phyloP scores from a whole-genome alignment of 257 asterid genomes.

The Scutellaria baicalensis region DNA sequence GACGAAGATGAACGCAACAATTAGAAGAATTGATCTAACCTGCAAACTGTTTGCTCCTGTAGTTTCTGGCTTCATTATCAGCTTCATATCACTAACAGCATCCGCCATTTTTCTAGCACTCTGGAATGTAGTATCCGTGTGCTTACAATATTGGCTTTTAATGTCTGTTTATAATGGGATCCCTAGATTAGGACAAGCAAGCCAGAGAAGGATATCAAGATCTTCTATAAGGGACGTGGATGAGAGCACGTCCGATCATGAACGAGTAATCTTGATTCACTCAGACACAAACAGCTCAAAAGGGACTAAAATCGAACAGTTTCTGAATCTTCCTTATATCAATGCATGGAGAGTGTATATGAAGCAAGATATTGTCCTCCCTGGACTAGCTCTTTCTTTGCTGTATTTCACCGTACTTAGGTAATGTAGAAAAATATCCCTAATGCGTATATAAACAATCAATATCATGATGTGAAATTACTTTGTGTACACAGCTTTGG shows the following conservation, averaged over 20 bases:
- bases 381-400: conserved; percentile 78
- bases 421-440: conserved; percentile 22
- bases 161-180: conserved; percentile 66
- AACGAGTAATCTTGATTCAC: conserved; percentile 12
- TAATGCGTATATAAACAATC: not conserved
- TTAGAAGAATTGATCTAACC: conserved; percentile 69
- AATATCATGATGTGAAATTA: no score
- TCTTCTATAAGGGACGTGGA: conserved; percentile 17
- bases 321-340: conserved; percentile 40
- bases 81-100: conserved; percentile 70
- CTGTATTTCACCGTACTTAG: conserved; percentile 77
- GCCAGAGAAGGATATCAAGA: conserved; percentile 30
- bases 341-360: conserved; percentile 73
- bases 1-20: conserved; percentile 72
- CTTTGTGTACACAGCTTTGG: conserved; percentile 52
- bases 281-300: conserved; percentile 12
- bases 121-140: conserved; percentile 65
- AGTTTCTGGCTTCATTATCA: conserved; percentile 67
- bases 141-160: conserved; percentile 71
- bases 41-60: conserved; percentile 88
- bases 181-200: conserved; percentile 50
- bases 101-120: conserved; percentile 64
- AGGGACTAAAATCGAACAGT: conserved; percentile 13
- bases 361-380: conserved; percentile 63
- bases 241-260: conserved; percentile 22